These are phyloP conservation scores for Russula lepida DNA, from an alignment of 768 basidiomycete genomes.

Conservation along the genomic window DNA sequence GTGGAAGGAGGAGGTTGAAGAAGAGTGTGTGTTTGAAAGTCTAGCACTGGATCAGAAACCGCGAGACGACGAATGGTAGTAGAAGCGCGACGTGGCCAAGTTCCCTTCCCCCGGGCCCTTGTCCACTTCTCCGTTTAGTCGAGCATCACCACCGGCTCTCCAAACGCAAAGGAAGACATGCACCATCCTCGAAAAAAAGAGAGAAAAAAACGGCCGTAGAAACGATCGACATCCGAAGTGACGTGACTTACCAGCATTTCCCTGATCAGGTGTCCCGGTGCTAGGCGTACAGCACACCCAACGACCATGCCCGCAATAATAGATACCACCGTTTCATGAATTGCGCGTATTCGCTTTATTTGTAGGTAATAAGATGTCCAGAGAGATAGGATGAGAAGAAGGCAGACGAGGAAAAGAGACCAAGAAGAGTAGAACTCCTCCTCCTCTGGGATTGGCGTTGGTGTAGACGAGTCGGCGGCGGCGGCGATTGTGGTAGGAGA, in stretches of 20 bases:
- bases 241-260: slow-evolving; percentile 84
- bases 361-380: slow-evolving; percentile 98
- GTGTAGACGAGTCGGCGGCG: slow-evolving; percentile 12
- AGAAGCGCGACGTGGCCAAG: background rate
- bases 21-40: slow-evolving; percentile 96
- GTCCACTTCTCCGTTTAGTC: too few species aligned
- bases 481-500: background rate
- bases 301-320: slow-evolving; percentile 96
- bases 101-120: background rate
- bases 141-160: background rate
- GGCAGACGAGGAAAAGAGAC: slow-evolving; percentile 89
- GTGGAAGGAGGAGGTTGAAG: slow-evolving; percentile 96
- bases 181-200: background rate
- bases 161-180: background rate
- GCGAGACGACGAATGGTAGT: background rate
- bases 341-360: slow-evolving; percentile 88
- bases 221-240: background rate
- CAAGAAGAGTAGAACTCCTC: slow-evolving; percentile 90
- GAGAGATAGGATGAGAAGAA: slow-evolving; percentile 87
- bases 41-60: slow-evolving; percentile 33
- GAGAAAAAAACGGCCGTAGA: too few species aligned
- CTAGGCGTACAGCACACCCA: slow-evolving; percentile 80
- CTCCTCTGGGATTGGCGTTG: slow-evolving; percentile 39
- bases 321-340: slow-evolving; percentile 94
- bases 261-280: slow-evolving; percentile 89